Evolutionary conservation across 768 basidiomycete genomes (phyloP), one percentile per base, ranked within the genome.

Genomic region (Auriculariales sp.): DNA sequence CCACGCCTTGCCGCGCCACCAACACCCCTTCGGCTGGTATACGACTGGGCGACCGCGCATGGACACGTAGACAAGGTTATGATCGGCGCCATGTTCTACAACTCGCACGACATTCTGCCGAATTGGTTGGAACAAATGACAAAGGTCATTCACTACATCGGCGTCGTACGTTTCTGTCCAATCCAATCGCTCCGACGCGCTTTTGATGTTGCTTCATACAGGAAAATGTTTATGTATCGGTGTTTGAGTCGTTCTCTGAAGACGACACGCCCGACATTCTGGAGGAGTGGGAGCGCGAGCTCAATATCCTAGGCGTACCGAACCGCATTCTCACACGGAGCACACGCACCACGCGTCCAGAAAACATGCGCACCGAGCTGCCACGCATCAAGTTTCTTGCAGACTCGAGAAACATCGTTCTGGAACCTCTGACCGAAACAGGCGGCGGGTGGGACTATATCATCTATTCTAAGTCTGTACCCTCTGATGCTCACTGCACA

Each of bases 391-490:
- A 63, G 27, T 68, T 65, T 54, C 61, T 69, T 22, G 60, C 67
- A 9, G 61, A 60, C 2, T 59, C 66, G 19, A 64, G 70, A 28
- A 71, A 72, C 53, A 62, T 61, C 28, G 71, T 57, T 3, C 58
- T 73, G 28, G 66, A 71, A 49, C 71, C 70, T 3, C 57, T 72
- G 25, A n/a, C n/a, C n/a, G n/a, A n/a, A n/a, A n/a, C n/a, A n/a
- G 69, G 69, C 3, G 65, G 66, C 1, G 65, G 66, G 1, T 67
- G 63, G 33, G 66, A 68, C 53, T 58, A 59, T 46, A 63, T 71
- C 9, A 33, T 72, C 0, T 71, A 70, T 57, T 63, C 66, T 0
- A 72, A 72, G n/a, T n/a, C n/a, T n/a, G n/a, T n/a, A n/a, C n/a
- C n/a, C n/a, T n/a, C n/a, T n/a, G n/a, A n/a, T n/a, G n/a, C n/a